phyloP scores from a whole-genome alignment of 2,329 filamentous ascomycete genomes.

The Calonectria montana region DNA sequence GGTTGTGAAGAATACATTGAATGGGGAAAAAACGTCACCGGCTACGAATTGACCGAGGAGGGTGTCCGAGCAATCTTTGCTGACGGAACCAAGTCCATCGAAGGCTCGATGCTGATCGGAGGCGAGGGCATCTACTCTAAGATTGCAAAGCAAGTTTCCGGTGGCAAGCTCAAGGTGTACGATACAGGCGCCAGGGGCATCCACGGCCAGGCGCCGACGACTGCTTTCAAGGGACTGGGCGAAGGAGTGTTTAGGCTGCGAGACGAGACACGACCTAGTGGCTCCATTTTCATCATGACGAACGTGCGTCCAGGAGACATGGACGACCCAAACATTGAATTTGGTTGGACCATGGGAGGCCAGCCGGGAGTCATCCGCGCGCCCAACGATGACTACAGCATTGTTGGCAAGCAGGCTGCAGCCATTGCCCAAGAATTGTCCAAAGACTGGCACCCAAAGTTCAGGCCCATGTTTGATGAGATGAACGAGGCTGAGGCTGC shows the following conservation, averaged over 20 bases:
- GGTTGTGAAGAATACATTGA: constrained; percentile 66
- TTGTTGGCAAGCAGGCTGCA: constrained; percentile 67
- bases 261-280: constrained; percentile 60
- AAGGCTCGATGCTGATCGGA: constrained; percentile 69
- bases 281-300: constrained; percentile 67
- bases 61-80: constrained; percentile 69
- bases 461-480: constrained; percentile 68
- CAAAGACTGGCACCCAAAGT: constrained; percentile 64
- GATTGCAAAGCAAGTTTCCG: constrained; percentile 69
- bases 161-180: constrained; percentile 68
- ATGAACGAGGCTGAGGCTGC: constrained; percentile 68
- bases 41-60: constrained; percentile 66
- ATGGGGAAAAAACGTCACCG: constrained; percentile 66
- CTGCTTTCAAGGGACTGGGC: constrained; percentile 70
- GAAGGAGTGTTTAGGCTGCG: constrained; percentile 71
- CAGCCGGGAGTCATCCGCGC: constrained; percentile 67
- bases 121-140: constrained; percentile 73
- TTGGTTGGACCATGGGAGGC: constrained; percentile 74
- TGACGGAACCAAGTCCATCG: constrained; percentile 68
- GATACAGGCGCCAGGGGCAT: constrained; percentile 73
- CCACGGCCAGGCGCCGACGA: constrained; percentile 72
- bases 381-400: constrained; percentile 69
- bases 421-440: constrained; percentile 67
- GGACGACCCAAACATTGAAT: constrained; percentile 66
- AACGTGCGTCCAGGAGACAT: constrained; percentile 71